phyloP scores from a whole-genome alignment of 2,329 filamentous ascomycete genomes.

The Metarhizium robertsii region DNA sequence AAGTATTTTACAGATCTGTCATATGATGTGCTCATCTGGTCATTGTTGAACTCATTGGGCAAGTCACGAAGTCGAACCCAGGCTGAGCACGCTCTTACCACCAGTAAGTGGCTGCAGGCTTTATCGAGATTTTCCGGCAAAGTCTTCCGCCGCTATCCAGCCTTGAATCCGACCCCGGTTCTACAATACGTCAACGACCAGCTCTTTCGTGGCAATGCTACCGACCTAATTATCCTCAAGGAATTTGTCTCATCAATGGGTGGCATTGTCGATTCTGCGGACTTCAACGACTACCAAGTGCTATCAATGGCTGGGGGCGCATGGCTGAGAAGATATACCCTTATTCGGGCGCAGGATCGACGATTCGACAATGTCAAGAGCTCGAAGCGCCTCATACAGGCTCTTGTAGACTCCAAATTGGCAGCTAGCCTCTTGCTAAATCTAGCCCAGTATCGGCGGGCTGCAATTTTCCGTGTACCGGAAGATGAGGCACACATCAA shows the following conservation, averaged over 20 bases:
- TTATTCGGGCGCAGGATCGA: slow-evolving; percentile 72
- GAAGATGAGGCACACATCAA: slow-evolving; percentile 76
- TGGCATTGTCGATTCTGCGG: slow-evolving; percentile 76
- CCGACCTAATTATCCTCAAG: slow-evolving; percentile 83
- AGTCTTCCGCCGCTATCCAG: slow-evolving; percentile 76
- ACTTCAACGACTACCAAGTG: slow-evolving; percentile 83
- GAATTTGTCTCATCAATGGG: slow-evolving; percentile 90
- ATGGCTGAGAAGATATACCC: slow-evolving; percentile 66
- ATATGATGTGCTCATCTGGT: slow-evolving; percentile 91
- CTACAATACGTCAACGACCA: slow-evolving; percentile 86
- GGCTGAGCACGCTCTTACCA: slow-evolving; percentile 57
- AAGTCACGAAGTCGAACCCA: slow-evolving; percentile 55
- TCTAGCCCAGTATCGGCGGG: slow-evolving; percentile 80
- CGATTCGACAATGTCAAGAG: slow-evolving; percentile 67
- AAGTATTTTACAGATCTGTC: slow-evolving; percentile 88
- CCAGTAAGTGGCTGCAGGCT: slow-evolving; percentile 86
- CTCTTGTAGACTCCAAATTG: slow-evolving; percentile 67
- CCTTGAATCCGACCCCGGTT: slow-evolving; percentile 76
- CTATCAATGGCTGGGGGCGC: slow-evolving; percentile 83
- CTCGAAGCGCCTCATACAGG: slow-evolving; percentile 69
- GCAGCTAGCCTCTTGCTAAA: slow-evolving; percentile 79
- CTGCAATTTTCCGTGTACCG: slow-evolving; percentile 68
- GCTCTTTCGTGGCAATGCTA: slow-evolving; percentile 72
- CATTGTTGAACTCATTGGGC: slow-evolving; percentile 66
- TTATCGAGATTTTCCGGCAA: slow-evolving; percentile 85